phyloP scores from a whole-genome alignment of 2,329 filamentous ascomycete species.

The Sclerotinia minor region DNA sequence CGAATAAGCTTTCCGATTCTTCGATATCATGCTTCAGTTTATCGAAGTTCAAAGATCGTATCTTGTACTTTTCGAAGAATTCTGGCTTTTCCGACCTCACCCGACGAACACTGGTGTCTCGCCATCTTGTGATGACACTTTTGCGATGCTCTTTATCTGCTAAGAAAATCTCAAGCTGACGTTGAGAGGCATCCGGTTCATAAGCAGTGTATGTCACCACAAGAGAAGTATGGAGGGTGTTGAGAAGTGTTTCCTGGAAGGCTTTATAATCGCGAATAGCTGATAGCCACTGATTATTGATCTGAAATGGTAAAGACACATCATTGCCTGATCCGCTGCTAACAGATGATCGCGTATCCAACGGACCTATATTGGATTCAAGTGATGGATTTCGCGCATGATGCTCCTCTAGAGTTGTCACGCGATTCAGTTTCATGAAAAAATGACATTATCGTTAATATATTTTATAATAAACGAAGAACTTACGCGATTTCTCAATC shows the following conservation, averaged over 20 bases:
- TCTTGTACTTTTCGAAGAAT: conserved; percentile 49
- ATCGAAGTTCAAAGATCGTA: conserved; percentile 52
- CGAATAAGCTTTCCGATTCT: conserved; percentile 46
- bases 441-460: background rate
- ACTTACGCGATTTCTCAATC: conserved; percentile 46
- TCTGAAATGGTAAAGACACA: conserved; percentile 30
- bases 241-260: conserved; percentile 47
- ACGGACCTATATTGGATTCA: conserved; percentile 32
- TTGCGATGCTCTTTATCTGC: conserved; percentile 47
- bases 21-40: conserved; percentile 47
- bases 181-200: conserved; percentile 47
- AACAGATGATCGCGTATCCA: conserved; percentile 33
- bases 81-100: conserved; percentile 48
- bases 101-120: conserved; percentile 48
- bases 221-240: conserved; percentile 47
- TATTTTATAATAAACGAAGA: background rate
- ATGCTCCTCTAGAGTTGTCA: conserved; percentile 27
- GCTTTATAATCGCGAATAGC: conserved; percentile 50
- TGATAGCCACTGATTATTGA: conserved; percentile 42
- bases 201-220: conserved; percentile 50
- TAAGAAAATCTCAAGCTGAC: conserved; percentile 49
- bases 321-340: conserved; percentile 38
- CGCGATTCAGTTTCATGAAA: background rate
- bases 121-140: conserved; percentile 49
- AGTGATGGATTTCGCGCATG: conserved; percentile 31